Conservation (phyloP, 352 stramenopile genomes). For the Blastocystis sp. region DNA sequence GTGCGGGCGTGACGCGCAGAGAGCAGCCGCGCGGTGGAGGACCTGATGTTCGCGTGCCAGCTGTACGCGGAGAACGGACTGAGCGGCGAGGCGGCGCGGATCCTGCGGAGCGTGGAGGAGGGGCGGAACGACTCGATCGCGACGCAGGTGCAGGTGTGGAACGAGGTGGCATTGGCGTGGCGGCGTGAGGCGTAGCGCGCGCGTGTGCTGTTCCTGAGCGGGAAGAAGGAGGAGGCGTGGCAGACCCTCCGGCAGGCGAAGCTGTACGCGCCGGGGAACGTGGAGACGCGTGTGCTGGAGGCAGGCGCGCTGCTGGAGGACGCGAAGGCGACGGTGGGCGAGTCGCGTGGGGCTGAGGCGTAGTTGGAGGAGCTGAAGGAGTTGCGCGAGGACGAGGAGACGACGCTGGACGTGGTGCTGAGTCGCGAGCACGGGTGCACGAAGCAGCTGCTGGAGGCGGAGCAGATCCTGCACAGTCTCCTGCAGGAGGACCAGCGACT, state of each 20-base stretch:
- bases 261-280: neutral
- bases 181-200: neutral
- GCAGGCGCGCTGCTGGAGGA: neutral
- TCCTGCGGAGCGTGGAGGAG: neutral
- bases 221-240: conserved; percentile 9
- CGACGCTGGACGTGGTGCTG: conserved; percentile 20
- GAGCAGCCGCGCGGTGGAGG: neutral
- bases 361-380: conserved; percentile 3
- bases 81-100: neutral
- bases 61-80: neutral
- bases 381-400: neutral
- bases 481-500: conserved; percentile 23
- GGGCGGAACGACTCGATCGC: neutral
- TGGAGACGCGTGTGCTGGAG: conserved; percentile 10
- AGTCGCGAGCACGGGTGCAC: neutral
- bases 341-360: neutral
- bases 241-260: neutral
- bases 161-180: neutral
- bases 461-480: neutral
- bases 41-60: conserved; percentile 11
- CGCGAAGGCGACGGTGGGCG: neutral
- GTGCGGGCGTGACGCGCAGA: neutral
- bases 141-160: neutral
- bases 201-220: neutral
- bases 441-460: neutral